Percentiles rank a stretch among this genome's conserved stretches.
Conservation (phyloP, 768 basidiomycete species). For the Astraeus odoratus region DNA sequence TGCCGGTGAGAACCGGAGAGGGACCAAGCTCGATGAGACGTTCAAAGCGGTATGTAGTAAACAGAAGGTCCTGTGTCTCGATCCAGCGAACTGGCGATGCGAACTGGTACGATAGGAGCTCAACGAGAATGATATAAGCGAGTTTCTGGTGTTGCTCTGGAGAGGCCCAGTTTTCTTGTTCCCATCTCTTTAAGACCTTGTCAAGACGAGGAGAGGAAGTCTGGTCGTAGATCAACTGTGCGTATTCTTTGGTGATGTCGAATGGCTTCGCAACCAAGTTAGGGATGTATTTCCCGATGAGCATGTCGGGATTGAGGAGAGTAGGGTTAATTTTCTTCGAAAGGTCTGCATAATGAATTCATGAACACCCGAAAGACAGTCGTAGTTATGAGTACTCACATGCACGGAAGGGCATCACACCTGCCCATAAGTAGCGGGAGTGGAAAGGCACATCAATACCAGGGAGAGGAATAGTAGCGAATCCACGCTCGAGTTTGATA, state of each 20-base stretch:
- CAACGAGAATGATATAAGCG: constrained; percentile 94
- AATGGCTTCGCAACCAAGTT: constrained; percentile 92
- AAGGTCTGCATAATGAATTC: constrained; percentile 48
- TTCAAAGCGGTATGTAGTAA: constrained; percentile 81
- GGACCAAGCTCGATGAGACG: constrained; percentile 95
- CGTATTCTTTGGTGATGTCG: constrained; percentile 77
- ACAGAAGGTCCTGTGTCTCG: constrained; percentile 94
- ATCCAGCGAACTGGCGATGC: constrained; percentile 99
- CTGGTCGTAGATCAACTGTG: constrained; percentile 93
- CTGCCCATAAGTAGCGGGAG: constrained; percentile 98
- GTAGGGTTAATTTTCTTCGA: constrained; percentile 96
- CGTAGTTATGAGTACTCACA: constrained; percentile 47
- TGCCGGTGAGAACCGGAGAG: constrained; percentile 91
- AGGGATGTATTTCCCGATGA: constrained; percentile 93
- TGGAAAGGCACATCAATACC: constrained; percentile 99
- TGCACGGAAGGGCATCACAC: constrained; percentile 94
- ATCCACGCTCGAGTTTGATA: constrained; percentile 93
- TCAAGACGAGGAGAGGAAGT: constrained; percentile 93
- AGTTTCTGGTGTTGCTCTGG: constrained; percentile 83
- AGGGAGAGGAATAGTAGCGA: constrained; percentile 90
- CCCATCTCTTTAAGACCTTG: constrained; percentile 92
- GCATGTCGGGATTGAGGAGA: constrained; percentile 89
- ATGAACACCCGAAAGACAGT: background rate
- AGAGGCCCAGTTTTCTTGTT: constrained; percentile 81
- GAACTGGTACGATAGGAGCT: constrained; percentile 95